Base-by-base conservation (phyloP, 768 basidiomycete genomes). In the Suillus brevipes region DNA sequence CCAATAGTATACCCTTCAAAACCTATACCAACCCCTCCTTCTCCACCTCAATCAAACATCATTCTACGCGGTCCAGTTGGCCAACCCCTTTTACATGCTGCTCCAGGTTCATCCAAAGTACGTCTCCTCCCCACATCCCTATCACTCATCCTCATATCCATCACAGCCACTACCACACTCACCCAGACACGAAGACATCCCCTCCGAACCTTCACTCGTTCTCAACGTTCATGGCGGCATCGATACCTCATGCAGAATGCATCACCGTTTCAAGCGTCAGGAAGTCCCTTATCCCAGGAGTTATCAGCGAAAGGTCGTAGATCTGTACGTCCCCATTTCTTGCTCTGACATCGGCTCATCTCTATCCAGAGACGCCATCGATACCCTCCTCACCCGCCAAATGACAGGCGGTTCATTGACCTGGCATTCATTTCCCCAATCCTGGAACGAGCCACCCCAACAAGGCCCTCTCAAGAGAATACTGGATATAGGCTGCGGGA, bases 401-500 rank as follows among this genome's bases (percentile, higher is more conserved):
- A 77, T 85, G 13, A 85, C 83, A 65, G 82, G 84, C 47, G 87
- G 86, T n/a, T 59, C 58, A 68, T 70, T 86, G 36, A 89, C 89
- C 0, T 89, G 84, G 81, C 88, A 91, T 75, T 79, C 83, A 58
- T 89, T 59, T 20, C 40, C 58, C 1, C 18, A 28, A 12, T 90
- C 67, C 18, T 42, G 25, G 37, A 62, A 38, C 55, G 31, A 28
- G 1, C 14, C 13, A 34, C 31, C 43, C 6, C 18, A 6, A 1
- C 57, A 38, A 9, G 34, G 14, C 2, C 28, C 40, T 13, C 53
- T 62, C 31, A 62, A 60, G 36, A 45, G 65, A 34, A 37, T 68
- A 87, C 78, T 92, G 36, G 91, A 92, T 68, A 77, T 92, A 53
- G 91, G 90, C 12, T 91, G 90, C 70, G 90, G 90, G 8, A 86